Evolutionary conservation across 73 alveolate genomes (phyloP), one percentile per base, ranked within the genome.

Genomic region (Tetrahymena malaccensis): DNA sequence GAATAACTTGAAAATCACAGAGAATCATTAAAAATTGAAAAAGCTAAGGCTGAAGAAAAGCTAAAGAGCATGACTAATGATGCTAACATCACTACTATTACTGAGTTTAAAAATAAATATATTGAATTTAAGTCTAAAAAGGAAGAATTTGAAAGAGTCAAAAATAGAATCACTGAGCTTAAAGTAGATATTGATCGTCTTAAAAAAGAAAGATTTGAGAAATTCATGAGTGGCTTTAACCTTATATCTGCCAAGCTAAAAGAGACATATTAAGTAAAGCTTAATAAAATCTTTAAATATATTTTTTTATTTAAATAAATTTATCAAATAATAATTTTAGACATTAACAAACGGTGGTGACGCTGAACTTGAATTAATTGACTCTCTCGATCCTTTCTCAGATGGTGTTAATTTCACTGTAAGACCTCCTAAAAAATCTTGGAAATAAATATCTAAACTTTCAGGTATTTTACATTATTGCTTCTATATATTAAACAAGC

Each of bases 381-480:
- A 98, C 95, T 84, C 98, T 22, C 89, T 96, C 33, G 99, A 98
- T 94, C 99, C 99, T 12, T 98, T 98, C 95, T 94, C 96, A 84
- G 99, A 96, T 50, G 99, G 99, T 84, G 96, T 98, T 19, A 93
- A 95, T n/a, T 98, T 97, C 94, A 96, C 98, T 34, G 99, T 98
- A 3, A 95, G 99, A 94, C 99, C 99, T 43, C 96, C 96, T 44
- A 97, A 97, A 85, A 98, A 98, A 94, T 56, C 98, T 85, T 98
- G 99, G 99, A 98, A 97, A 96, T 89, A 96, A 85, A 98, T 98
- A 93, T 55, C 98, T 37, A 97, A 97, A 83, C 94, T 98, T 85
- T 84, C 97, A 43, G 98, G 98, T 31, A 27, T n/a, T 31, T 31
- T 22, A 27, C 17, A 27, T 0, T 21, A 70, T 70, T 70, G 17